These are phyloP conservation scores for Thermothielavioides terrestris DNA, from an alignment of 495 filamentous ascomycete species.

Conservation along the genomic window DNA sequence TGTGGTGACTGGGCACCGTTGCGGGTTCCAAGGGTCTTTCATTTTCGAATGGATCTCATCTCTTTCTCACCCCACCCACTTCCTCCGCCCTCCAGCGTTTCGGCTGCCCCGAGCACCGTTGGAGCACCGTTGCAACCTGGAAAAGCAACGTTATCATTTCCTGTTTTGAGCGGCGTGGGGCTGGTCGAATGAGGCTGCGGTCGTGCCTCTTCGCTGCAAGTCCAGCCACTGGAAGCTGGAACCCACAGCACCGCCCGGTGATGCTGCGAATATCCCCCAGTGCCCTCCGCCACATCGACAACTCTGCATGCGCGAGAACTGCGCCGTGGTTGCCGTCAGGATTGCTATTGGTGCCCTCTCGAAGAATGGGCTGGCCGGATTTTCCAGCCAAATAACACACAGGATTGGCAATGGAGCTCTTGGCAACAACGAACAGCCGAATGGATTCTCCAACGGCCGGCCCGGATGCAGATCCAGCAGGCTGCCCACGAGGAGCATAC, in stretches of 20 bases:
- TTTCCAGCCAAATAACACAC: not conserved
- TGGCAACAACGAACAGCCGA: slow-evolving; percentile 10
- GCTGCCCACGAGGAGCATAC: not conserved
- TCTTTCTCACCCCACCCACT: not conserved
- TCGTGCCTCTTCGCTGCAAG: not conserved
- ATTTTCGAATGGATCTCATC: not conserved
- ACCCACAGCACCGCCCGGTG: not conserved
- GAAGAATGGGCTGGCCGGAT: not conserved
- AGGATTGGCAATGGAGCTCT: not conserved
- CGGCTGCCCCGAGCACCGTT: no score
- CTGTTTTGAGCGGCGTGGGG: not conserved
- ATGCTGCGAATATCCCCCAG: slow-evolving; percentile 2
- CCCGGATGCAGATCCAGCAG: slow-evolving; percentile 4
- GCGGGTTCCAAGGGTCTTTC: no score
- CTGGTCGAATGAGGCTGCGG: slow-evolving; percentile 16
- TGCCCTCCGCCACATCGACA: not conserved
- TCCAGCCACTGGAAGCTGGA: slow-evolving; percentile 4
- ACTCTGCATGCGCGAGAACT: slow-evolving; percentile 1
- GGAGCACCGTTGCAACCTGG: not conserved
- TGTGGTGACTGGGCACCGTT: not conserved
- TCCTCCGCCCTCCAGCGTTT: not conserved
- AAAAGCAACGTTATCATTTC: not conserved
- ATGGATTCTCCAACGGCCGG: not conserved
- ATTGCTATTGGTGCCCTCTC: not conserved
- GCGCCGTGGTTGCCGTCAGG: not conserved